phyloP scores from a whole-genome alignment of 2,329 filamentous ascomycete species.

The Chaetomium sp. region DNA sequence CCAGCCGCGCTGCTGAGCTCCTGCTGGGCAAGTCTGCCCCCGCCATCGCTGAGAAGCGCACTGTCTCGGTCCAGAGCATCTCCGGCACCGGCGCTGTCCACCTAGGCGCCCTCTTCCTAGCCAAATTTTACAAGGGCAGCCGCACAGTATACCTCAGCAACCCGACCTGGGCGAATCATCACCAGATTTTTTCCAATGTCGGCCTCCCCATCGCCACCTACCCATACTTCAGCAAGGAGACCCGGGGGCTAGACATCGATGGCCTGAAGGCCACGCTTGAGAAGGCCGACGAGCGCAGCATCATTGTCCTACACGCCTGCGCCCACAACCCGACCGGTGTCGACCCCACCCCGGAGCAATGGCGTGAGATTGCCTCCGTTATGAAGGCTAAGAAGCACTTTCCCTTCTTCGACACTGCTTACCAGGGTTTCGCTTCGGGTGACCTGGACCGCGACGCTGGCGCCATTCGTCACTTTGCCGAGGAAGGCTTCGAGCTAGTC shows the following conservation, averaged over 20 bases:
- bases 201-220: constrained; percentile 71
- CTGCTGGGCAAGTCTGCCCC: constrained; percentile 75
- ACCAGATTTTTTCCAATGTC: constrained; percentile 96
- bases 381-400: constrained; percentile 78
- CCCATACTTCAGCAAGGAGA: constrained; percentile 87
- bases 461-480: constrained; percentile 90
- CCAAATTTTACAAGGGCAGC: constrained; percentile 77
- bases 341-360: constrained; percentile 88
- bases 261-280: constrained; percentile 72
- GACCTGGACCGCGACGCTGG: constrained; percentile 78
- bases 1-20: constrained; percentile 81
- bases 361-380: constrained; percentile 78
- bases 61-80: constrained; percentile 83
- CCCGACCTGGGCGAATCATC: constrained; percentile 98
- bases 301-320: constrained; percentile 90
- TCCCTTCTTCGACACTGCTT: constrained; percentile 97
- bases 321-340: constrained; percentile 98
- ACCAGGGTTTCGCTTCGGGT: constrained; percentile 95
- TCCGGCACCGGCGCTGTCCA: constrained; percentile 95
- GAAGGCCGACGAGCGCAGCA: constrained; percentile 67
- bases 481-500: constrained; percentile 82
- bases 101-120: constrained; percentile 85
- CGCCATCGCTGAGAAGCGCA: constrained; percentile 76
- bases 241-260: constrained; percentile 84
- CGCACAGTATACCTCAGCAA: constrained; percentile 83